A percentile compares a stretch with the other conserved stretches of the same genome.
These are phyloP conservation scores for Volutella citrinella DNA, from an alignment of 2,329 filamentous ascomycete species.

Conservation along the genomic window DNA sequence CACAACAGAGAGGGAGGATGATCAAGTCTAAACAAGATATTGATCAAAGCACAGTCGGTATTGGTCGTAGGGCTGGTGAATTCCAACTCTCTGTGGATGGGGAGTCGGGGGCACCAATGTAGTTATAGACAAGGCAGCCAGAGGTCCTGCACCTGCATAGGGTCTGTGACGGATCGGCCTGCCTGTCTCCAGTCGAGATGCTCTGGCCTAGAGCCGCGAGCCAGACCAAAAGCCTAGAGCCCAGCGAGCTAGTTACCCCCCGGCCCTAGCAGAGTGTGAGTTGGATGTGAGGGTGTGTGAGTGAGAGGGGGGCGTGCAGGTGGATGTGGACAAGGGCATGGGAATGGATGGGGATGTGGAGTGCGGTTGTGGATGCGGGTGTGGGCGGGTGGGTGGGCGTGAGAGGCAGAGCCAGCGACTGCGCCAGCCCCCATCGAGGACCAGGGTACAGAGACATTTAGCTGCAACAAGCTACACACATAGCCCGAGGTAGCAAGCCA, in stretches of 20 bases:
- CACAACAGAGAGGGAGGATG: no score
- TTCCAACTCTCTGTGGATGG: no score
- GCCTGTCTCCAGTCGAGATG: constrained; percentile 17
- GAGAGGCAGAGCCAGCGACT: constrained; percentile 9
- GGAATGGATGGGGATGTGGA: constrained; percentile 2
- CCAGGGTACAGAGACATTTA: constrained; percentile 13
- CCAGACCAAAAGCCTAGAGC: constrained; percentile 15
- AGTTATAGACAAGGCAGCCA: constrained; percentile 28
- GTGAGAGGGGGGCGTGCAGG: constrained; percentile 11
- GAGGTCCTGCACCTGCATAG: constrained; percentile 24
- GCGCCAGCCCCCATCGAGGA: constrained; percentile 15
- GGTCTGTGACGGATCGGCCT: constrained; percentile 23
- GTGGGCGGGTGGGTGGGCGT: constrained; percentile 7
- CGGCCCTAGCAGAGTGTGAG: constrained; percentile 13
- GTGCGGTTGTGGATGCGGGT: constrained; percentile 2
- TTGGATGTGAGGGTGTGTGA: constrained; percentile 14
- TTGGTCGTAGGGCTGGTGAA: no score
- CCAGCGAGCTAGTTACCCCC: constrained; percentile 15
- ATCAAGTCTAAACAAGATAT: constrained; percentile 11
- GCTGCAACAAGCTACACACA: constrained; percentile 16
- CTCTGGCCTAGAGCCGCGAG: constrained; percentile 11
- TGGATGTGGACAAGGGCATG: constrained; percentile 9
- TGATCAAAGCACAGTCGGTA: constrained; percentile 6
- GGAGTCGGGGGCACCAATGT: constrained; percentile 22
- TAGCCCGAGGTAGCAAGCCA: constrained; percentile 12